Evolutionary conservation across 179 eudicot genomes (phyloP), one percentile per base, ranked within the genome.

Genomic region (Silene coronaria): DNA sequence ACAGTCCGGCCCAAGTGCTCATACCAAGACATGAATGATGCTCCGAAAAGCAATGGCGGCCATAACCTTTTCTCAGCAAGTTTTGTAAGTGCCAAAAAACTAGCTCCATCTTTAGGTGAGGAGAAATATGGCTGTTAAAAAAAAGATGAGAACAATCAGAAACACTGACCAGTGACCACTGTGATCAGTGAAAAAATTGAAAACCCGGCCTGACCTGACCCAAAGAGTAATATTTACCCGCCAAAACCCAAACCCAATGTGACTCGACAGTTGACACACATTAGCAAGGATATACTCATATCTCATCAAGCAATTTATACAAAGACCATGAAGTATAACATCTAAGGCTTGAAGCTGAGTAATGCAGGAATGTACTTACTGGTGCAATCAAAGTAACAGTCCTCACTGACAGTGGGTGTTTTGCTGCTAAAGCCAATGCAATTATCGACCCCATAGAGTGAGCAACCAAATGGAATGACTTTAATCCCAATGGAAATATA

Each of bases 361-460:
- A 22, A 22, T 11, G 27, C 23, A 51, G 42, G n/a, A 9, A 66
- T 60, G 16, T 6, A 82, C 86, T 81, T 67, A 91, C 97, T 27
- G 91, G 93, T 72, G 97, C 97, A 22, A 89, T 45, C 75, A 91
- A 79, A 69, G 91, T 88, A 75, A 91, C 68, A 0, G 97, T 87
- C 74, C 84, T 87, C n/a, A 91, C 84, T 30, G 80, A 76, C 4
- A 78, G 59, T 2, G 88, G 73, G 83, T 88, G 64, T 83, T 85
- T 88, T 12, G 93, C 93, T 22, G 89, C 93, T 62, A 89, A 72
- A 59, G 93, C 91, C 66, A 91, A 67, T 6, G 93, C 97, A 75
- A 91, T 70, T 28, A 88, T 84, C 62, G 89, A 89, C 8, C 97
- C 97, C 97, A 91, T 89, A 4, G 97, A 91, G 75, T 91, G 97